Conservation (phyloP, 495 filamentous ascomycete genomes). For the Xylaria scruposa region DNA sequence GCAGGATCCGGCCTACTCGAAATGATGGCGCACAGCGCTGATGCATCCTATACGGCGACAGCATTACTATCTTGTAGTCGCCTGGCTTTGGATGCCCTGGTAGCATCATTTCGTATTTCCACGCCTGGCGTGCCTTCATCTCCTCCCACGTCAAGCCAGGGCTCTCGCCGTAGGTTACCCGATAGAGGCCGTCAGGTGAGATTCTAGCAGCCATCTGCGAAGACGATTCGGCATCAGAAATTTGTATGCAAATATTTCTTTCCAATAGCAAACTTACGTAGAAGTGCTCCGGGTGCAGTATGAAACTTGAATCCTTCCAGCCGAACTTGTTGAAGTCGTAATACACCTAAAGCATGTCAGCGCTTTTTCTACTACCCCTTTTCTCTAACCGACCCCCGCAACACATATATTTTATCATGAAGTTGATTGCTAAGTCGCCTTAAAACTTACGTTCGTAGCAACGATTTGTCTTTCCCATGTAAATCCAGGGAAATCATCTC, state of each 20-base stretch:
- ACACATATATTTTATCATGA: not conserved
- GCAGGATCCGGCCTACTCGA: constrained; percentile 61
- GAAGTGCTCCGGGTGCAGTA: constrained; percentile 64
- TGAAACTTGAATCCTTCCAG: constrained; percentile 64
- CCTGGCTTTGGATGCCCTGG: constrained; percentile 64
- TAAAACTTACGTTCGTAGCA: constrained; percentile 61
- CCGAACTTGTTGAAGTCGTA: constrained; percentile 61
- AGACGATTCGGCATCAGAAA: not conserved
- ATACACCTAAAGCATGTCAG: constrained; percentile 51
- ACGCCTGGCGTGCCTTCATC: constrained; percentile 59
- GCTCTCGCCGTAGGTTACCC: constrained; percentile 65
- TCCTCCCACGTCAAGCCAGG: constrained; percentile 59
- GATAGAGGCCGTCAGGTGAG: constrained; percentile 63
- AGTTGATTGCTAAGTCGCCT: not conserved
- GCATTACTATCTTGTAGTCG: constrained; percentile 61
- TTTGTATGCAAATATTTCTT: not conserved
- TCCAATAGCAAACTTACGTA: constrained; percentile 41
- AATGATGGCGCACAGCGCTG: constrained; percentile 64
- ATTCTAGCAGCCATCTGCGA: constrained; percentile 64
- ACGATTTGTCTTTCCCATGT: constrained; percentile 66
- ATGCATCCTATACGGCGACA: constrained; percentile 67
- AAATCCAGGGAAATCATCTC: constrained; percentile 64
- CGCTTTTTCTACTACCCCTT: not conserved
- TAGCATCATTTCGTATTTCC: constrained; percentile 61
- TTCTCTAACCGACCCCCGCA: not conserved